These are phyloP conservation scores for Puccinia polysora DNA, from an alignment of 1,284 basidiomycete species.

Conservation along the genomic window DNA sequence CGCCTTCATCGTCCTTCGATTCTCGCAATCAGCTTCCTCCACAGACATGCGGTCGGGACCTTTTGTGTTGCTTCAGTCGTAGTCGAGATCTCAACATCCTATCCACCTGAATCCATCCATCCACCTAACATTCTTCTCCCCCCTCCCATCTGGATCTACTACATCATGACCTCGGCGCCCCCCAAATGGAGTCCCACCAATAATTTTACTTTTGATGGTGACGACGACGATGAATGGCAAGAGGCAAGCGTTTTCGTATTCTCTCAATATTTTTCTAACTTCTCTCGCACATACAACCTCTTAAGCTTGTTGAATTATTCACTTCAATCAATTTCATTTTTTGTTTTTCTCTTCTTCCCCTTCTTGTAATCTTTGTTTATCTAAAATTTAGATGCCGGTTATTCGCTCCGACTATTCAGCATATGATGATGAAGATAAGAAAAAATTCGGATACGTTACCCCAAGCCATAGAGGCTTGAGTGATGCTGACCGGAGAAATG, in stretches of 20 bases:
- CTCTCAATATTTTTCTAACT: background rate
- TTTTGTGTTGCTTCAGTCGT: background rate
- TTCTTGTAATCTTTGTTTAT: no score
- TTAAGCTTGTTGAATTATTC: no score
- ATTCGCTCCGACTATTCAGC: conserved; percentile 32
- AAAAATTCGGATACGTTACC: conserved; percentile 37
- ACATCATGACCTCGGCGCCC: background rate
- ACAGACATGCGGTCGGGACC: background rate
- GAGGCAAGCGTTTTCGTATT: conserved; percentile 11
- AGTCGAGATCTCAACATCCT: no score
- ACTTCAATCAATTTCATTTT: background rate
- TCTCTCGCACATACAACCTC: conserved; percentile 1
- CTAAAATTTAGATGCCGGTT: conserved; percentile 31
- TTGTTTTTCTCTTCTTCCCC: no score
- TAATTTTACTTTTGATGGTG: background rate
- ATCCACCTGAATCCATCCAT: no score
- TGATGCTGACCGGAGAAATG: background rate
- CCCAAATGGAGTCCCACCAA: background rate
- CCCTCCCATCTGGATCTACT: no score
- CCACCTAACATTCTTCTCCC: no score
- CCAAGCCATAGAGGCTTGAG: background rate
- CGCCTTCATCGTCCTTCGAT: background rate
- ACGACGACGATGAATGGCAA: conserved; percentile 43
- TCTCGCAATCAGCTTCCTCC: background rate
- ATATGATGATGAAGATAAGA: conserved; percentile 41